Evolutionary conservation across 192 early-diverging fungal species (phyloP).

Genomic region (Dimargaris cristalligena): DNA sequence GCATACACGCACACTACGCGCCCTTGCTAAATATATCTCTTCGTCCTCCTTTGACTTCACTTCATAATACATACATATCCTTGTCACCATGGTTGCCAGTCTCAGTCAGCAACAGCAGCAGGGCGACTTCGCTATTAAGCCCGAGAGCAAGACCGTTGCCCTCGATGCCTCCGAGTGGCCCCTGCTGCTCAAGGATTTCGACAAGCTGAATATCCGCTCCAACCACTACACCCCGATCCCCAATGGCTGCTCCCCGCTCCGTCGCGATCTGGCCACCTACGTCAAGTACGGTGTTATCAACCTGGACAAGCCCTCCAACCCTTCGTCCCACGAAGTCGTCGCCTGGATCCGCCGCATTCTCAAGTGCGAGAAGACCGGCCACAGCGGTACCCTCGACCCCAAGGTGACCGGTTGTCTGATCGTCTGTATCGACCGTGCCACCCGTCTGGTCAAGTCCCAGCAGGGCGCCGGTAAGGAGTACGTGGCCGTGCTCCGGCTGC

Average conservation of each 20-base stretch:
- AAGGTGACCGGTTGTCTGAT: constrained; percentile 99
- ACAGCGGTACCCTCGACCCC: constrained; percentile 95
- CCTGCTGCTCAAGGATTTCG: constrained; percentile 92
- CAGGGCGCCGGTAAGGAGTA: constrained; percentile 99
- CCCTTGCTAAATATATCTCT: no score
- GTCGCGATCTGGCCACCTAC: constrained; percentile 80
- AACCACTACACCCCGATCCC: constrained; percentile 98
- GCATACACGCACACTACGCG: no score
- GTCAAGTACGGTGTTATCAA: constrained; percentile 97
- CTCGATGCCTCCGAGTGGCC: constrained; percentile 93
- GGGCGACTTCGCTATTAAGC: constrained; percentile 62
- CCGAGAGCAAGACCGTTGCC: constrained; percentile 49
- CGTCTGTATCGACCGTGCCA: constrained; percentile 97
- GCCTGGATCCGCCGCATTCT: constrained; percentile 98
- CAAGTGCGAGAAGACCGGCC: constrained; percentile 94
- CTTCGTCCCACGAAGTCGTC: constrained; percentile 98
- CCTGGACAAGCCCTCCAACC: constrained; percentile 98
- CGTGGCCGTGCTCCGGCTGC: constrained; percentile 85
- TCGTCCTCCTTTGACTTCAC: no score
- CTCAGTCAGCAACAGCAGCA: background rate
- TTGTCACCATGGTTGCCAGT: constrained; percentile 3
- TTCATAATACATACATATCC: background rate
- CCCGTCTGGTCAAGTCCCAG: constrained; percentile 96
- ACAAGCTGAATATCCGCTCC: constrained; percentile 93
- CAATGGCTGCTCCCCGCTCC: constrained; percentile 82